A percentile compares a stretch with the other conserved stretches of the same genome.
phyloP scores from a whole-genome alignment of 495 filamentous ascomycete genomes.

The Daldinia decipiens region DNA sequence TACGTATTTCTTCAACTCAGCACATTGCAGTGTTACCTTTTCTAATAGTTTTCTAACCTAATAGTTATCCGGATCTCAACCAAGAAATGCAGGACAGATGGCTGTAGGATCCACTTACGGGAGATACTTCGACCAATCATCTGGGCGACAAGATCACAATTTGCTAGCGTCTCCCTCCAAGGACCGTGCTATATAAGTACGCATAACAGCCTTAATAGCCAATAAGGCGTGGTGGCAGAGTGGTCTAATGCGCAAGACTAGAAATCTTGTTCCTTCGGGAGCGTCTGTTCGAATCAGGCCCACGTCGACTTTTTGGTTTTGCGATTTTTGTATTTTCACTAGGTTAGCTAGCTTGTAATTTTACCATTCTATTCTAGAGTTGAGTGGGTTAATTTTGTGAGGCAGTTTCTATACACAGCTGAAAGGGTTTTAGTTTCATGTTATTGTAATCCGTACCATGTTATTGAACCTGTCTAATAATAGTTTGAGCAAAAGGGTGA shows the following conservation, averaged over 20 bases:
- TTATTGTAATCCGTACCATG: too few species aligned
- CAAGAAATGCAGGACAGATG: not conserved
- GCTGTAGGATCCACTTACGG: not conserved
- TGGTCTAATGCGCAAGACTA: constrained; percentile 41
- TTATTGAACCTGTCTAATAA: too few species aligned
- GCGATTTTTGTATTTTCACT: not conserved
- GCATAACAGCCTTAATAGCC: not conserved
- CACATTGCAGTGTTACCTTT: not conserved
- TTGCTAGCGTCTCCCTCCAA: not conserved
- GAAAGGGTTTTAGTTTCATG: too few species aligned
- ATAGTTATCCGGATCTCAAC: not conserved
- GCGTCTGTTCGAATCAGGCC: constrained; percentile 44
- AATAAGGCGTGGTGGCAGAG: constrained; percentile 34
- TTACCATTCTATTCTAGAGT: too few species aligned
- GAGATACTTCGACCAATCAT: not conserved
- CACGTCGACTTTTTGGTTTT: constrained; percentile 26
- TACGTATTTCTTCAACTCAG: not conserved
- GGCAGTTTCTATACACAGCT: too few species aligned
- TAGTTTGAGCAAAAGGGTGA: too few species aligned
- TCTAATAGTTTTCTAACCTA: too few species aligned
- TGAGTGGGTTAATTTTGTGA: too few species aligned
- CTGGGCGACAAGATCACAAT: not conserved
- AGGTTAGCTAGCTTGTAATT: too few species aligned
- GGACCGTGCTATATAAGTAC: not conserved
- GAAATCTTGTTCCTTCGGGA: constrained; percentile 42